phyloP scores from a whole-genome alignment of 2,329 filamentous ascomycete species.

The Ustulina deusta region DNA sequence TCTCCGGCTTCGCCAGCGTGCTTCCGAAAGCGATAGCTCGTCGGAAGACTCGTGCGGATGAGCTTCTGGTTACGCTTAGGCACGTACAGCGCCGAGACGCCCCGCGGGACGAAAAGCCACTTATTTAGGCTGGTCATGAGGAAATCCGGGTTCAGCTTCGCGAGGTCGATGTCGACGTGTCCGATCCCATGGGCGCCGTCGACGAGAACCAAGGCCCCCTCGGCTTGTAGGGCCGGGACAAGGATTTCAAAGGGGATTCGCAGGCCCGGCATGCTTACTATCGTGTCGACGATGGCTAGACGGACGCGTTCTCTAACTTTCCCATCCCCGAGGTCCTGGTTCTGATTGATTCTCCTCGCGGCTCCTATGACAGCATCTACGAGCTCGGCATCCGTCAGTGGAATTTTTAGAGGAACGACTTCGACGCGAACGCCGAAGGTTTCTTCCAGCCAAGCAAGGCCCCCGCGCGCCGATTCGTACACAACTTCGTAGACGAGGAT shows the following conservation, averaged over 20 bases:
- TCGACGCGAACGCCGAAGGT: conserved; percentile 55
- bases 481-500: conserved; percentile 73
- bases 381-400: conserved; percentile 67
- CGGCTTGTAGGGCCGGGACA: conserved; percentile 64
- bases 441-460: conserved; percentile 68
- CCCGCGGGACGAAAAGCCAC: conserved; percentile 75
- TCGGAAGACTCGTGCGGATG: conserved; percentile 72
- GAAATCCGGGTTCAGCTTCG: conserved; percentile 71
- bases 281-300: conserved; percentile 73
- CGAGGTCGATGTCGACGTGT: conserved; percentile 70
- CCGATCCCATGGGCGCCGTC: conserved; percentile 76
- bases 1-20: conserved; percentile 16
- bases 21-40: conserved; percentile 70
- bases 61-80: conserved; percentile 69
- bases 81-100: conserved; percentile 73
- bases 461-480: conserved; percentile 72
- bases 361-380: conserved; percentile 63
- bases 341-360: conserved; percentile 52
- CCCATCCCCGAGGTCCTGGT: conserved; percentile 10
- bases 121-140: conserved; percentile 76
- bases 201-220: conserved; percentile 69
- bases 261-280: conserved; percentile 72
- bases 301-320: conserved; percentile 58
- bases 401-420: conserved; percentile 65
- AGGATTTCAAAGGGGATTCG: conserved; percentile 71